Conservation (phyloP, 2,329 filamentous ascomycete genomes). For the Monilinia laxa region DNA sequence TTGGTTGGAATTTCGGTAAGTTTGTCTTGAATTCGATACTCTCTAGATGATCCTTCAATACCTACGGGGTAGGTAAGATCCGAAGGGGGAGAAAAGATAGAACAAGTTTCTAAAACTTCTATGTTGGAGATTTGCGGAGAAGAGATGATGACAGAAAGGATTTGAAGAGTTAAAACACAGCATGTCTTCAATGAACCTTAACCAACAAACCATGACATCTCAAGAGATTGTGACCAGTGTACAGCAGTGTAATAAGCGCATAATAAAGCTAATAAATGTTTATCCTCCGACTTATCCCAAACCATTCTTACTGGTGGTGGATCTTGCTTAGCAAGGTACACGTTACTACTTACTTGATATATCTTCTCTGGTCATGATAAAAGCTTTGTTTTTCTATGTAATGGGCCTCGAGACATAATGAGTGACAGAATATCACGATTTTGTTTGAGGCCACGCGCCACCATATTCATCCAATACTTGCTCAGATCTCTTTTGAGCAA, state of each 20-base stretch:
- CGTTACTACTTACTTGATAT: not conserved
- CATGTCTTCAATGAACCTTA: slow-evolving; percentile 16
- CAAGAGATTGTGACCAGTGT: not conserved
- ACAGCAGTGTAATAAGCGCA: slow-evolving; percentile 17
- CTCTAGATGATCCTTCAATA: not conserved
- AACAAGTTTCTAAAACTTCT: slow-evolving; percentile 24
- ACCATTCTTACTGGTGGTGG: not conserved
- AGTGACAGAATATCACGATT: slow-evolving; percentile 14
- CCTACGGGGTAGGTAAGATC: slow-evolving; percentile 1
- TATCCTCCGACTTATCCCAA: not conserved
- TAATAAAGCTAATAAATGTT: not conserved
- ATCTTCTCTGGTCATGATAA: not conserved
- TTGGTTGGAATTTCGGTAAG: not conserved
- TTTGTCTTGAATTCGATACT: not conserved
- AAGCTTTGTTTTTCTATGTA: slow-evolving; percentile 5
- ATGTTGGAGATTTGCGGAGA: slow-evolving; percentile 15
- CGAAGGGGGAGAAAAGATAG: slow-evolving; percentile 7
- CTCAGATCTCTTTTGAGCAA: not conserved
- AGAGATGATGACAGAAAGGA: slow-evolving; percentile 13
- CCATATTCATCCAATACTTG: slow-evolving; percentile 16
- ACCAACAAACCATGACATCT: slow-evolving; percentile 13
- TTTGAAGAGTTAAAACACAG: slow-evolving; percentile 15
- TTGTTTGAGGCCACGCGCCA: slow-evolving; percentile 19
- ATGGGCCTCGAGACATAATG: slow-evolving; percentile 21
- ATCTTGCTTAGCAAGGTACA: slow-evolving; percentile 7